Percentiles rank a stretch among this genome's conserved stretches.
phyloP scores from a whole-genome alignment of 2,329 filamentous ascomycete species.

The Cadophora sp. region DNA sequence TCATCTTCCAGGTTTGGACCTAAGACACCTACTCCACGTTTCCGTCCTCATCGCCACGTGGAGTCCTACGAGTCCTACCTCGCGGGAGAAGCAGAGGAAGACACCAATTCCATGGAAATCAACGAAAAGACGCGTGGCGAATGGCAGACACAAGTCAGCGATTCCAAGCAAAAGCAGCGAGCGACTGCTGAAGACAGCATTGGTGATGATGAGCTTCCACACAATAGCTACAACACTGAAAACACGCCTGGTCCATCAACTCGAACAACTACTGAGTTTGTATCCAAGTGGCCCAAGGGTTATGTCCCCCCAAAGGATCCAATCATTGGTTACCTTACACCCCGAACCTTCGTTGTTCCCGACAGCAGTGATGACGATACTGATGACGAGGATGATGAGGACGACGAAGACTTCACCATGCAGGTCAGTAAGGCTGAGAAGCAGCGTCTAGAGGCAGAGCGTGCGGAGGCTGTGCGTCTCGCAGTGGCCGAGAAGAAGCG shows the following conservation, averaged over 20 bases:
- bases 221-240: not conserved
- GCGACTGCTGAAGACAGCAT: not conserved
- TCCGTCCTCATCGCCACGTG: too few relatives aligned
- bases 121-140: not conserved
- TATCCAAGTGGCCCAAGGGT: not conserved
- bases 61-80: not conserved
- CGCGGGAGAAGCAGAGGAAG: not conserved
- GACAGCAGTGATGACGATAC: not conserved
- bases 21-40: not conserved
- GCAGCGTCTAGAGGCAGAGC: not conserved
- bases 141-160: not conserved
- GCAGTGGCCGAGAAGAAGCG: not conserved
- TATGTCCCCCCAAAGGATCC: conserved; percentile 1
- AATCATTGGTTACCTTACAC: not conserved
- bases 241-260: not conserved
- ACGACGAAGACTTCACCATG: not conserved
- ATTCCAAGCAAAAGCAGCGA: conserved; percentile 4
- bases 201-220: not conserved
- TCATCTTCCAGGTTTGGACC: not conserved
- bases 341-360: conserved; percentile 3
- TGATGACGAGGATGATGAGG: not conserved
- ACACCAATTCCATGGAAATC: not conserved
- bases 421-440: not conserved
- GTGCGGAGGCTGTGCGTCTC: not conserved
- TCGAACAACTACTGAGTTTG: not conserved